A percentile compares a stretch with the other conserved stretches of the same genome.
phyloP scores from a whole-genome alignment of 1,284 basidiomycete species.

The Ceraceosorus bombacis region DNA sequence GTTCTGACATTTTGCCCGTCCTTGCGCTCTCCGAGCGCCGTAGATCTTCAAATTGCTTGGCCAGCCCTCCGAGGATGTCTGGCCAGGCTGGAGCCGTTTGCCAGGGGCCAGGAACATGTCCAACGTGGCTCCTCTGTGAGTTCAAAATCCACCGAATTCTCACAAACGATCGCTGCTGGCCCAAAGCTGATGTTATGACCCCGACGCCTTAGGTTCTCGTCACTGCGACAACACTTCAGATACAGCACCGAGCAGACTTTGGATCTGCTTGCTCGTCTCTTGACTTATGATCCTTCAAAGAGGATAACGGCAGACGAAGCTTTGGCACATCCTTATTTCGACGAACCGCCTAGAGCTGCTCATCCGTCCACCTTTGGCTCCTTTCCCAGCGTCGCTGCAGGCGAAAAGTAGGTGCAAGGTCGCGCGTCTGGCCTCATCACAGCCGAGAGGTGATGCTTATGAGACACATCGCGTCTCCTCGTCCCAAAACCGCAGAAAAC shows the following conservation, averaged over 20 bases:
- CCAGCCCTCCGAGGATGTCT: conserved; percentile 70
- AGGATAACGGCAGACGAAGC: conserved; percentile 83
- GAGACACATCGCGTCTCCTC: too few species aligned
- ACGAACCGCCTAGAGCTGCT: conserved; percentile 83
- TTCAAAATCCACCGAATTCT: not conserved
- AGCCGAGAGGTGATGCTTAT: too few species aligned
- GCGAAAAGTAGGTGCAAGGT: conserved; percentile 55
- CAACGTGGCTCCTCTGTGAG: conserved; percentile 33
- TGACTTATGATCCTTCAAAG: conserved; percentile 79
- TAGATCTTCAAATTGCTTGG: conserved; percentile 82
- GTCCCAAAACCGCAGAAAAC: not conserved
- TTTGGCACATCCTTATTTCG: conserved; percentile 79
- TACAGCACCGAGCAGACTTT: conserved; percentile 64
- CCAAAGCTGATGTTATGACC: not conserved
- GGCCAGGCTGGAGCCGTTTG: conserved; percentile 73
- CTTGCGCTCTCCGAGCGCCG: not conserved
- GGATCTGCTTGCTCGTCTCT: conserved; percentile 70
- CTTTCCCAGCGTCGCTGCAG: conserved; percentile 92
- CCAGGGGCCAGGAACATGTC: conserved; percentile 74
- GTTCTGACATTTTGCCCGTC: not conserved
- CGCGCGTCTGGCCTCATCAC: not conserved
- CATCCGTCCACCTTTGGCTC: conserved; percentile 95
- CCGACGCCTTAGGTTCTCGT: not conserved
- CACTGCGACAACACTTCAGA: conserved; percentile 56
- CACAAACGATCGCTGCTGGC: not conserved